phyloP scores from a whole-genome alignment of 306 rosid species.

The Pachyrhizus erosus region DNA sequence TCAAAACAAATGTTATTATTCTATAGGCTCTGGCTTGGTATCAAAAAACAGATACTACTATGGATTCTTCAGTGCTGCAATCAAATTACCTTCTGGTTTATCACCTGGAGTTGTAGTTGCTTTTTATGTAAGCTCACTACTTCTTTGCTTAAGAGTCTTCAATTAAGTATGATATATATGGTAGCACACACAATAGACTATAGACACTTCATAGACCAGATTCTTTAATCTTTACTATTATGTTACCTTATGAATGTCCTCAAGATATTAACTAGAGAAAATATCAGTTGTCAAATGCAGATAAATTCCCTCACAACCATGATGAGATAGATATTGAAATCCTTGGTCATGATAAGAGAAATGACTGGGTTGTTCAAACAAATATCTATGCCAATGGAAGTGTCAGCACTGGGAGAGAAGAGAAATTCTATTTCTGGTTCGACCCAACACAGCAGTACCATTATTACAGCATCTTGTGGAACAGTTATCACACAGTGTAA shows the following conservation, averaged over 20 bases:
- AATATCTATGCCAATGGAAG: slow-evolving; percentile 92
- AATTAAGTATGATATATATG: background rate
- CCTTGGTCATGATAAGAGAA: slow-evolving; percentile 89
- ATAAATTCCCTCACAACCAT: slow-evolving; percentile 79
- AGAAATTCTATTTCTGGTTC: slow-evolving; percentile 94
- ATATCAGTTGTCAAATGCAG: slow-evolving; percentile 87
- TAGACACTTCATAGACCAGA: background rate
- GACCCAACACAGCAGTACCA: slow-evolving; percentile 85
- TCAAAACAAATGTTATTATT: background rate
- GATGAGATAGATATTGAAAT: slow-evolving; percentile 95
- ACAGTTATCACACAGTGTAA: slow-evolving; percentile 85
- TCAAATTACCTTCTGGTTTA: slow-evolving; percentile 86
- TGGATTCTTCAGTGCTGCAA: slow-evolving; percentile 97
- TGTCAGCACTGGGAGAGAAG: slow-evolving; percentile 92
- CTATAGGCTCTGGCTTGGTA: slow-evolving; percentile 80
- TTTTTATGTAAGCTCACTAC: slow-evolving; percentile 73
- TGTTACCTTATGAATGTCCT: background rate
- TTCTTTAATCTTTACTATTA: background rate
- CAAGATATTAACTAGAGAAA: slow-evolving; percentile 28
- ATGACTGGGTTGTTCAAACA: slow-evolving; percentile 89
- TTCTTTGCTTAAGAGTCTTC: background rate
- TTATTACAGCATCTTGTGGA: slow-evolving; percentile 89
- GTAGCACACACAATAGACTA: background rate
- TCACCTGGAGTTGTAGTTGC: slow-evolving; percentile 96
- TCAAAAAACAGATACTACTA: slow-evolving; percentile 63